Evolutionary conservation across 331 rosid genomes (phyloP), one percentile per base, ranked within the genome.

Genomic region (Quercus lobata): DNA sequence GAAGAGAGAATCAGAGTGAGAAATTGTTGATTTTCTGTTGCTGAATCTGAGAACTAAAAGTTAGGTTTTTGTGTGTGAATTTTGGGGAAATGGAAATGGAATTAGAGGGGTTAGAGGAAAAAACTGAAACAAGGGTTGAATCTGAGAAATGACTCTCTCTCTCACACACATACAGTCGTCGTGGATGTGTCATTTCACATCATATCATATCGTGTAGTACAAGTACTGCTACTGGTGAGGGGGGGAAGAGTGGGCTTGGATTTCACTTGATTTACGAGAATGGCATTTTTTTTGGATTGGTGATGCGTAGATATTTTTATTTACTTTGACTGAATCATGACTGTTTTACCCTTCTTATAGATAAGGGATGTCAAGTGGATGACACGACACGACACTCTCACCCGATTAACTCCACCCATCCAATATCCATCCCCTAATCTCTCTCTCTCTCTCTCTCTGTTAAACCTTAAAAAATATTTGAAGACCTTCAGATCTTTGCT

Each of bases 131-230:
- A 8, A 41, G 46, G 46, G 46, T 37, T 37, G 81, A 86, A 83
- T 88, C 88, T 79, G 80, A 49, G 54, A 84, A 80, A 78, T 22
- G 71, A 7, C 18, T 76, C 18, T 72, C 69, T 44, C 52, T 44
- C 49, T 6, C 44, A 2, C 46, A 41, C 46, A 41, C 46, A 83
- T 78, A 55, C 84, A 79, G 77, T 57, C 68, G 29, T 18, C 41
- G 34, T 66, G 25, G 35, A 66, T 29, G 62, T 19, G 54, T 44
- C 12, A 34, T 69, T 25, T 66, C 57, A 27, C 30, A 27, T 27
- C 30, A 35, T 1, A 6, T 35, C 44, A 35, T 7, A 35, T 35
- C 44, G 44, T 35, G 44, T 7, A 71, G 52, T 22, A 21, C 79
- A 1, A 71, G 52, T 22, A 21, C 79, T 34, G 30, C 18, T 6